Evolutionary conservation across 2,329 filamentous ascomycete species (phyloP), one percentile per base, ranked within the genome.

Genomic region (Microsporum ferrugineum): DNA sequence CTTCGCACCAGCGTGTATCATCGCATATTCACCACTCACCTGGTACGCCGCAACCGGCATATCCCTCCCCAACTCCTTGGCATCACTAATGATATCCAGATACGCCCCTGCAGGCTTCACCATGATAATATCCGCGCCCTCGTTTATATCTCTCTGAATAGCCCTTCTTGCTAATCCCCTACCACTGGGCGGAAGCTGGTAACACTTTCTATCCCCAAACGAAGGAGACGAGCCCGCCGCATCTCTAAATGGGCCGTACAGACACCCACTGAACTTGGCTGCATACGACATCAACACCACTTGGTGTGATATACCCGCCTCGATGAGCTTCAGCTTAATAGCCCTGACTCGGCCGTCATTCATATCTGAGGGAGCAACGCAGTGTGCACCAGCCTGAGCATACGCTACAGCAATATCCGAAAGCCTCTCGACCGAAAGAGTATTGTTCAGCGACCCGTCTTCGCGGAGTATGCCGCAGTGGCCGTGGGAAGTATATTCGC

Each of bases 81-180:
- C 94, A 71, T 99, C 94, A 67, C 89, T 90, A 73, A 99, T 97
- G 69, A 99, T 96, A 75, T 99, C 94, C 53, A 99, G 82, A 73
- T 96, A 99, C 74, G 92, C 90, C 68, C 88, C 88, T 7, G 94
- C 94, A 1, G 94, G 94, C 81, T 99, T 99, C 64, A 99, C 94
- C 92, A 99, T 96, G 76, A 99, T 96, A 67, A 96, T 90, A 71
- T 99, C 94, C 23, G 94, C 94, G 31, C 94, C 94, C 76, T 99
- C 94, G 65, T 82, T 82, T 67, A 99, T 92, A 72, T 99, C 94
- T 67, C 94, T 84, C 45, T 85, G 78, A 66, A 99, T 96, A 57
- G 94, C 94, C 67, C 94, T 85, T 66, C 94, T 85, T 14, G 94
- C 94, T 51, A 99, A 84, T 38, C 94, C 94, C 58, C 94, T 87